Evolutionary conservation across 2,329 filamentous ascomycete genomes (phyloP).

Genomic region (Colletotrichum godetiae): DNA sequence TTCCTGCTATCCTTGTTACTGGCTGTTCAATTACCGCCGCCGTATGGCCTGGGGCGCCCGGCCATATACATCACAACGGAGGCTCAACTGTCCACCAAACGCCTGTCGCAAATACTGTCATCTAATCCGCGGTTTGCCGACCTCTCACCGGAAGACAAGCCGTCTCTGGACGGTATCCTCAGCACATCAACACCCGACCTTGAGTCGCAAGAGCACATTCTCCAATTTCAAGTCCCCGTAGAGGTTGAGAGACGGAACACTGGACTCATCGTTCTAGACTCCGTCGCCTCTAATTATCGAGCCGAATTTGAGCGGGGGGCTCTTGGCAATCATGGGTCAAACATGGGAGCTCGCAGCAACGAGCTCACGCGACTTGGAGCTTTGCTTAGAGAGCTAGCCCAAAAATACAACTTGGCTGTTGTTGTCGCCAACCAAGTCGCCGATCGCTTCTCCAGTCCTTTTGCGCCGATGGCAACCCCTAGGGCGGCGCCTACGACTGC

Average conservation of each 20-base stretch:
- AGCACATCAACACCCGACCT: constrained; percentile 89
- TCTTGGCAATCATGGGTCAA: constrained; percentile 55
- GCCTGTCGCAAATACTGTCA: constrained; percentile 82
- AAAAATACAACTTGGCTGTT: constrained; percentile 79
- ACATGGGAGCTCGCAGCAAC: constrained; percentile 79
- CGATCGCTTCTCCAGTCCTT: constrained; percentile 74
- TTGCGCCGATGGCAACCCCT: constrained; percentile 38
- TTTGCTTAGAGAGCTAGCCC: constrained; percentile 80
- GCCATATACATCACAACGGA: constrained; percentile 96
- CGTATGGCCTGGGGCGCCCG: constrained; percentile 76
- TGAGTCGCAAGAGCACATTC: constrained; percentile 94
- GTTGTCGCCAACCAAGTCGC: constrained; percentile 97
- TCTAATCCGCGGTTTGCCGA: constrained; percentile 70
- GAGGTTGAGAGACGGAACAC: constrained; percentile 80
- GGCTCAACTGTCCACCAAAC: constrained; percentile 82
- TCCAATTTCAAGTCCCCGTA: constrained; percentile 91
- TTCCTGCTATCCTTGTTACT: constrained; percentile 88
- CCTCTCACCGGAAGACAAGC: constrained; percentile 44
- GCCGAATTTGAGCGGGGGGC: constrained; percentile 81
- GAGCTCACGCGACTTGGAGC: constrained; percentile 83
- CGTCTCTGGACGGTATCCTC: constrained; percentile 81
- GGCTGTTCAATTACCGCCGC: constrained; percentile 82
- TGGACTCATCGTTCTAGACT: constrained; percentile 88
- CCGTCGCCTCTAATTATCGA: constrained; percentile 94
- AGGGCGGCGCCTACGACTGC: constrained; percentile 37